Percentiles rank a stretch among this genome's conserved stretches.
These are phyloP conservation scores for Aspergillus phoenicis DNA, from an alignment of 2,329 filamentous ascomycete genomes.

Conservation along the genomic window DNA sequence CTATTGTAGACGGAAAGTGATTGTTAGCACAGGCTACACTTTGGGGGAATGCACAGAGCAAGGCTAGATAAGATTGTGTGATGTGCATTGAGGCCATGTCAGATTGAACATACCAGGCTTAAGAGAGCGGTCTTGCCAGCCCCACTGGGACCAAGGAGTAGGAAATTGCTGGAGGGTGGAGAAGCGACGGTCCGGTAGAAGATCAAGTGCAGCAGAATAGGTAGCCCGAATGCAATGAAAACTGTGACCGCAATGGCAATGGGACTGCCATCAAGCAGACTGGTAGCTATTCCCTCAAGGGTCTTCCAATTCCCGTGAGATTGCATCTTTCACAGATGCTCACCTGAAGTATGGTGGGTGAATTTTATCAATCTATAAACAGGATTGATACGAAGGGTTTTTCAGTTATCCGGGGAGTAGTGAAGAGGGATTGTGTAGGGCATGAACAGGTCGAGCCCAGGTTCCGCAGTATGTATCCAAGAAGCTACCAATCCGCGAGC, in stretches of 20 bases:
- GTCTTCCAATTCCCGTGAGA: constrained; percentile 40
- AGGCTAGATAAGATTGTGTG: not conserved
- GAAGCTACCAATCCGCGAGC: not conserved
- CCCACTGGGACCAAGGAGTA: constrained; percentile 78
- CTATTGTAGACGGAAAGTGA: constrained; percentile 27
- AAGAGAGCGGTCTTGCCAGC: constrained; percentile 86
- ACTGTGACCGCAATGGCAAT: constrained; percentile 65
- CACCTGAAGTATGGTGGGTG: not conserved
- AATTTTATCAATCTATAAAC: not conserved
- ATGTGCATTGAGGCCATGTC: not conserved
- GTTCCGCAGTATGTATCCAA: not conserved
- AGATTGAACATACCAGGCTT: constrained; percentile 63
- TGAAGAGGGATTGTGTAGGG: not conserved
- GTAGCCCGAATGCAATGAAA: constrained; percentile 70
- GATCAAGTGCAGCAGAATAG: constrained; percentile 74
- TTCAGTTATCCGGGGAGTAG: not conserved
- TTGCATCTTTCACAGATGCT: constrained; percentile 28
- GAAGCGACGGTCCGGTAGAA: constrained; percentile 67
- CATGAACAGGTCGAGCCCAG: not conserved
- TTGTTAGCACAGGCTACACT: not conserved
- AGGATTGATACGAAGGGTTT: not conserved
- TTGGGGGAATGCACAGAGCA: not conserved
- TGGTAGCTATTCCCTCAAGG: constrained; percentile 42
- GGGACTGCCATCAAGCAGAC: constrained; percentile 47
- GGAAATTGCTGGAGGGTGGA: constrained; percentile 70